phyloP scores from a whole-genome alignment of 2,329 filamentous ascomycete genomes.

The Diaporthe eres region DNA sequence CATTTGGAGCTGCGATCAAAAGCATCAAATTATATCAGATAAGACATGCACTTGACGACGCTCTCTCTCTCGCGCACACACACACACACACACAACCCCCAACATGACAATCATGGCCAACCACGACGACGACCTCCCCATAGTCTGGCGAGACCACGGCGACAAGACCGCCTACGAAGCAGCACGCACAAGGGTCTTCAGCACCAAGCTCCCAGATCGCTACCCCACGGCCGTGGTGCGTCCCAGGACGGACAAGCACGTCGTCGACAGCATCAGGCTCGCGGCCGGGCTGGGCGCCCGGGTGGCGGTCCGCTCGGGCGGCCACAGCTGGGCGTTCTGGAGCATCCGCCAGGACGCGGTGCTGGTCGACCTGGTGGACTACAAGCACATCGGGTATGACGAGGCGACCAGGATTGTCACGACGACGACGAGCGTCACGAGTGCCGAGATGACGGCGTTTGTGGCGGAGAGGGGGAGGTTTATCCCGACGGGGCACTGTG shows the following conservation, averaged over 20 bases:
- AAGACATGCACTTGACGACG: too few species aligned
- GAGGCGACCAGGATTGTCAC: background rate
- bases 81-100: background rate
- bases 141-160: background rate
- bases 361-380: background rate
- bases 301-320: background rate
- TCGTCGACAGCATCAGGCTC: background rate
- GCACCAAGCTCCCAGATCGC: background rate
- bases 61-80: too few species aligned
- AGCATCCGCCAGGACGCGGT: background rate
- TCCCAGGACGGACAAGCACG: background rate
- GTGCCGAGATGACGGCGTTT: background rate
- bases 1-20: too few species aligned
- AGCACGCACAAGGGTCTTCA: background rate
- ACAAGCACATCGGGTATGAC: background rate
- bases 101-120: background rate
- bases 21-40: too few species aligned
- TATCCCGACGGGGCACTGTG: background rate
- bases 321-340: background rate
- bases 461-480: background rate
- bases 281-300: background rate
- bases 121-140: background rate
- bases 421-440: background rate
- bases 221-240: background rate
- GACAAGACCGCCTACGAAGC: background rate